These are phyloP conservation scores for Canavalia ensiformis DNA, from an alignment of 306 rosid genomes.

Conservation along the genomic window DNA sequence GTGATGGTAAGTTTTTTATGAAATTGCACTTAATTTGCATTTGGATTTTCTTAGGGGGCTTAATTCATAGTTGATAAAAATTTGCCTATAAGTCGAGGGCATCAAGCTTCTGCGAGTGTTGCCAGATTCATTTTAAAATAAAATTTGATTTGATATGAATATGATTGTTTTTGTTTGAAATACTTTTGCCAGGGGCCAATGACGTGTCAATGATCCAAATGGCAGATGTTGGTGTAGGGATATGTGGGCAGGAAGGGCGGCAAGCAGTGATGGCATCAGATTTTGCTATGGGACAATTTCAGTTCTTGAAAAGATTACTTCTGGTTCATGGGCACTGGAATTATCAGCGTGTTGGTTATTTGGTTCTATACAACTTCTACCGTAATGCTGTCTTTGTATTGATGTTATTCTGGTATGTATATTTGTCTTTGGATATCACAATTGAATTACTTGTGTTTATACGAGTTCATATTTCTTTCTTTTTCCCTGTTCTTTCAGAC, in stretches of 20 bases:
- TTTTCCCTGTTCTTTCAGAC: slow-evolving; percentile 7
- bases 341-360: slow-evolving; percentile 95
- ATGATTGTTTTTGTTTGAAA: slow-evolving; percentile 17
- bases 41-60: slow-evolving; percentile 28
- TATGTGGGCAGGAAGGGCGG: slow-evolving; percentile 99
- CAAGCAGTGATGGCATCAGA: slow-evolving; percentile 99
- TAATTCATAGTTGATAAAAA: slow-evolving; percentile 18
- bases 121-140: slow-evolving; percentile 29
- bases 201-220: slow-evolving; percentile 99
- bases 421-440: slow-evolving; percentile 39
- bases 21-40: slow-evolving; percentile 27
- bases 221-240: slow-evolving; percentile 99
- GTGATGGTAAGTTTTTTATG: slow-evolving; percentile 79
- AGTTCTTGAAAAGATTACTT: slow-evolving; percentile 80
- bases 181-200: slow-evolving; percentile 81
- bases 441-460: slow-evolving; percentile 28
- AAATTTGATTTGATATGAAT: slow-evolving; percentile 35
- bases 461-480: slow-evolving; percentile 3
- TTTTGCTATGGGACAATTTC: slow-evolving; percentile 99
- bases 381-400: slow-evolving; percentile 97
- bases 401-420: slow-evolving; percentile 93
- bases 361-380: slow-evolving; percentile 95
- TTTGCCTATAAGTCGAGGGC: slow-evolving; percentile 16
- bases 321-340: slow-evolving; percentile 99
- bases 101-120: slow-evolving; percentile 39